Conservation (phyloP, 345 rosid genomes). For the Salix caprea region DNA sequence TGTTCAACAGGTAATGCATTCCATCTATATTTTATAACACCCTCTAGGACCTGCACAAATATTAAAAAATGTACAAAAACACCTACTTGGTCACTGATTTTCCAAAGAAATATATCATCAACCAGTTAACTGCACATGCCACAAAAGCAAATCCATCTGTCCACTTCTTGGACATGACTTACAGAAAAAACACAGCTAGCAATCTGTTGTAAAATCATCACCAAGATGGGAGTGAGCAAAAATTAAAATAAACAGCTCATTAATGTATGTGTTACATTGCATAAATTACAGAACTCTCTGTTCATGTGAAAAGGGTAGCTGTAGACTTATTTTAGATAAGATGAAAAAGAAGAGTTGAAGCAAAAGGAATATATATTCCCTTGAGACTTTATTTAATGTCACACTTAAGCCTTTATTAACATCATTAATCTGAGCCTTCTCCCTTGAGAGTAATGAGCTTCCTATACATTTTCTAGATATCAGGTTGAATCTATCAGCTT, state of each 20-base stretch:
- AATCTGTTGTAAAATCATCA: not conserved
- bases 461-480: no score
- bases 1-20: slow-evolving; percentile 94
- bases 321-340: no score
- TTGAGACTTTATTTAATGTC: no score
- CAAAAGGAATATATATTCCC: no score
- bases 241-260: not conserved
- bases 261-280: not conserved
- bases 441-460: no score
- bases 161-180: not conserved
- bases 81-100: not conserved
- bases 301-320: not conserved
- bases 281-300: not conserved
- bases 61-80: not conserved
- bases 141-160: not conserved
- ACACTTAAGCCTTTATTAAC: no score
- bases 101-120: not conserved
- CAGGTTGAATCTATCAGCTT: no score
- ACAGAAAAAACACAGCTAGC: not conserved
- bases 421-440: no score
- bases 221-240: not conserved
- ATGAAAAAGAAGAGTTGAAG: no score
- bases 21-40: slow-evolving; percentile 98
- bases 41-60: slow-evolving; percentile 77
- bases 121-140: not conserved